Evolutionary conservation across 805 yeast genomes (phyloP).

Genomic region (Metschnikowia rubicola): DNA sequence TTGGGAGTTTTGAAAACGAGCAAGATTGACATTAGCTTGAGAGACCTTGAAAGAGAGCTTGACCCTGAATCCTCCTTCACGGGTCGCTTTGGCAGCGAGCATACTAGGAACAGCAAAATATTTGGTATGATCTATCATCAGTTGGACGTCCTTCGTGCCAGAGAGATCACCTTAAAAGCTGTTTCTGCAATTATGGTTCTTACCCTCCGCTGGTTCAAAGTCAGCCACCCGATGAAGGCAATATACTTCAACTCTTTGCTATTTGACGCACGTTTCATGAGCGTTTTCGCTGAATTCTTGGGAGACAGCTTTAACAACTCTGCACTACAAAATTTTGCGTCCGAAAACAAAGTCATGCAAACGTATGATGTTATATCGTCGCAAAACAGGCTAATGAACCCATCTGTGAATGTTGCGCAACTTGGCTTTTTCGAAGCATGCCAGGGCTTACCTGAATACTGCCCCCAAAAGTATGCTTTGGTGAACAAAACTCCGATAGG

Average conservation of each 20-base stretch:
- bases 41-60: conserved; percentile 35
- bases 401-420: conserved; percentile 28
- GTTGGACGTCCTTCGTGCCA: conserved; percentile 55
- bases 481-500: conserved; percentile 30
- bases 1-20: conserved; percentile 61
- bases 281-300: conserved; percentile 30
- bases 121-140: conserved; percentile 32
- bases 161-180: conserved; percentile 60
- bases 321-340: conserved; percentile 26
- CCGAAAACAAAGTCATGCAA: conserved; percentile 14
- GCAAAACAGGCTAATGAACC: conserved; percentile 41
- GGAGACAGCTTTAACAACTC: conserved; percentile 34
- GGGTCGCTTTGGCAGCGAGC: conserved; percentile 12
- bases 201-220: conserved; percentile 73
- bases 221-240: conserved; percentile 72
- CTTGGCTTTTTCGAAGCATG: conserved; percentile 40
- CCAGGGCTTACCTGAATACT: conserved; percentile 9
- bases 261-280: conserved; percentile 65
- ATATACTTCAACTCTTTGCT: conserved; percentile 70
- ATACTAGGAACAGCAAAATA: conserved; percentile 3
- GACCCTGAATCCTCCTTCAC: conserved; percentile 31
- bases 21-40: conserved; percentile 33
- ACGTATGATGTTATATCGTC: conserved; percentile 34
- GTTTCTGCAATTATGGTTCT: conserved; percentile 50
- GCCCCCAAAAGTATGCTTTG: conserved; percentile 18